phyloP scores from a whole-genome alignment of 2,329 filamentous ascomycete species.

The Tothia fuscella region DNA sequence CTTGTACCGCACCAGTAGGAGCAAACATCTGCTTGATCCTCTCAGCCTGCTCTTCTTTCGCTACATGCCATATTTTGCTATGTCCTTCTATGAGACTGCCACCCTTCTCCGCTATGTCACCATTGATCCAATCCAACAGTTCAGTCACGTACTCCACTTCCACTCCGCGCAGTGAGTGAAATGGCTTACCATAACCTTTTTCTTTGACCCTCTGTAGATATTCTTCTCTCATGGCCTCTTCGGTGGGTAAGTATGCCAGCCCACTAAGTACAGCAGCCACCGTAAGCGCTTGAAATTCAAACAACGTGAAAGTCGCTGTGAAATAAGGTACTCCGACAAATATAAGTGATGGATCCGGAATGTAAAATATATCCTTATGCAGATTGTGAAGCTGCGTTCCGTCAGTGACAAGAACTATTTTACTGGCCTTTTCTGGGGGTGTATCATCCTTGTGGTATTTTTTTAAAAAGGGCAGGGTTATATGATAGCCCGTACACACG shows the following conservation, averaged over 20 bases:
- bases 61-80: slow-evolving; percentile 23
- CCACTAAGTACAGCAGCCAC: slow-evolving; percentile 47
- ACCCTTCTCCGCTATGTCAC: slow-evolving; percentile 16
- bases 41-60: slow-evolving; percentile 22
- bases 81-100: slow-evolving; percentile 21
- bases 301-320: slow-evolving; percentile 55
- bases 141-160: slow-evolving; percentile 30
- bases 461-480: slow-evolving; percentile 62
- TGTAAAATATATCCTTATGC: slow-evolving; percentile 61
- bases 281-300: slow-evolving; percentile 56
- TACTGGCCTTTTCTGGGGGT: slow-evolving; percentile 35
- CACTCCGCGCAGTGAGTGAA: slow-evolving; percentile 32
- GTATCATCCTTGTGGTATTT: slow-evolving; percentile 32
- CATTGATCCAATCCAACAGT: slow-evolving; percentile 28
- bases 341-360: slow-evolving; percentile 49
- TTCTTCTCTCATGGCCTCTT: slow-evolving; percentile 31
- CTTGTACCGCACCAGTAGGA: too few relatives aligned
- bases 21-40: slow-evolving; percentile 22
- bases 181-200: slow-evolving; percentile 31
- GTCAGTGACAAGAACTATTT: slow-evolving; percentile 48
- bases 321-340: slow-evolving; percentile 57
- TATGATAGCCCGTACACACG: slow-evolving; percentile 85
- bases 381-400: slow-evolving; percentile 54
- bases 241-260: slow-evolving; percentile 34
- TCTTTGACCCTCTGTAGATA: slow-evolving; percentile 24